Percentiles rank a stretch among this genome's conserved stretches.
phyloP scores from a whole-genome alignment of 2,329 filamentous ascomycete species.

The Colletotrichum orbiculare region DNA sequence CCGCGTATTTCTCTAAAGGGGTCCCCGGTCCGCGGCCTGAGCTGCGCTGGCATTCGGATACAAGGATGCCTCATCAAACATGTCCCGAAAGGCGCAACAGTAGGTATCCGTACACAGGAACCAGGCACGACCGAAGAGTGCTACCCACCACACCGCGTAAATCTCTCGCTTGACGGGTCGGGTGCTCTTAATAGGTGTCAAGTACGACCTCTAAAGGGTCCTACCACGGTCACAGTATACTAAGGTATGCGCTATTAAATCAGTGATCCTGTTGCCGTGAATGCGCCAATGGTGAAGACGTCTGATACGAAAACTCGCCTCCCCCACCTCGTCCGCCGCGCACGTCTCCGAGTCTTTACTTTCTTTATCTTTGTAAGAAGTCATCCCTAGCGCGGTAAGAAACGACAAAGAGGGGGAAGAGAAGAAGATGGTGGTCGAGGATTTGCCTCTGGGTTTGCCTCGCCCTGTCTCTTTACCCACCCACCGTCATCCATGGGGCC shows the following conservation, averaged over 20 bases:
- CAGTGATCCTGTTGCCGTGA: too few relatives aligned
- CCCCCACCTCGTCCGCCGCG: background rate
- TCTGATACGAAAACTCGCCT: background rate
- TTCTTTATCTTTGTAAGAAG: too few relatives aligned
- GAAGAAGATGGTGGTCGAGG: background rate
- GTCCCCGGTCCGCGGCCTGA: background rate
- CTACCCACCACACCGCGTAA: background rate
- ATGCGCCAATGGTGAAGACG: too few relatives aligned
- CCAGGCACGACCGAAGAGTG: background rate
- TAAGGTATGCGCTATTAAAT: too few relatives aligned
- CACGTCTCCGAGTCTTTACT: too few relatives aligned
- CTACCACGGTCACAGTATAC: too few relatives aligned
- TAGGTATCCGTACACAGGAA: background rate
- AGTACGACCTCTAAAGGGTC: too few relatives aligned
- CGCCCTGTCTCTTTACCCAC: constrained; percentile 1
- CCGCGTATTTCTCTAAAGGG: constrained; percentile 6
- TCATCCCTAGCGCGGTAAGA: too few relatives aligned
- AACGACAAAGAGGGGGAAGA: too few relatives aligned
- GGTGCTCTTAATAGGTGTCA: background rate
- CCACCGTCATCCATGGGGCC: constrained; percentile 12
- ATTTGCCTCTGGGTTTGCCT: constrained; percentile 1
- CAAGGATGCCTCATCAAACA: constrained; percentile 16
- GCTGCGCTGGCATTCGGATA: constrained; percentile 5
- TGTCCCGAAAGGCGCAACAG: background rate
- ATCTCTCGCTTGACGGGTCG: background rate